Base-by-base conservation (phyloP, 768 basidiomycete genomes). In the Naganishia antarctica region DNA sequence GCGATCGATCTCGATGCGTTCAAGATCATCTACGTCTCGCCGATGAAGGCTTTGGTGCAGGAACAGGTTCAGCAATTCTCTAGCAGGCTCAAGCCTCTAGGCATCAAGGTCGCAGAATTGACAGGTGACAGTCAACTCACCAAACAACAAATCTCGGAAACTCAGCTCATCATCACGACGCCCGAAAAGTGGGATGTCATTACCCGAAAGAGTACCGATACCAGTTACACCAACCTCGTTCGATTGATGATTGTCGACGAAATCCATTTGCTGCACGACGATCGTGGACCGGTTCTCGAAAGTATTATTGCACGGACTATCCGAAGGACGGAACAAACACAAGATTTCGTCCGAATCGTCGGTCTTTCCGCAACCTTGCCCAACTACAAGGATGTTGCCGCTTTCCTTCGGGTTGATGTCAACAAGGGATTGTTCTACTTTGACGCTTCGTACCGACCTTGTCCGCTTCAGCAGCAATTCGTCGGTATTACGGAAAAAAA, bases 111-210 rank as follows among this genome's bases (percentile, higher is more conserved):
- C 49, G 90, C 90, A 29, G 96, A 99, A 77, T 83, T 99, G 61
- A 99, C 96, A 0, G 96, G 96, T 26, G 96, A 99, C 76, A 84
- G 90, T 28, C 93, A 97, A 81, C 89, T 98, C 84, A 99, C 93
- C 60, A 99, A 98, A 76, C 87, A 90, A 66, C 94, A 98, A 77
- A 97, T 98, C 60, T 80, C 91, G 9, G 92, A 93, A 73, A 96
- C 94, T 0, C 93, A 98, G 74, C 90, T 99, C 73, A 97, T 98
- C 77, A 92, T 98, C 67, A 96, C 93, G 0, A 98, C 96, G 0
- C 96, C 94, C 0, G 96, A 99, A 80, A 98, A 99, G 77, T 99
- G 91, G 91, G 94, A 99, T 70, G 96, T 99, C 73, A 94, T 99
- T 75, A 98, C 94, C 5, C 87, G 96, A 71, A 99, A 99, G 81